Evolutionary conservation across 768 basidiomycete species (phyloP).

Genomic region (Kwoniella bestiolae): DNA sequence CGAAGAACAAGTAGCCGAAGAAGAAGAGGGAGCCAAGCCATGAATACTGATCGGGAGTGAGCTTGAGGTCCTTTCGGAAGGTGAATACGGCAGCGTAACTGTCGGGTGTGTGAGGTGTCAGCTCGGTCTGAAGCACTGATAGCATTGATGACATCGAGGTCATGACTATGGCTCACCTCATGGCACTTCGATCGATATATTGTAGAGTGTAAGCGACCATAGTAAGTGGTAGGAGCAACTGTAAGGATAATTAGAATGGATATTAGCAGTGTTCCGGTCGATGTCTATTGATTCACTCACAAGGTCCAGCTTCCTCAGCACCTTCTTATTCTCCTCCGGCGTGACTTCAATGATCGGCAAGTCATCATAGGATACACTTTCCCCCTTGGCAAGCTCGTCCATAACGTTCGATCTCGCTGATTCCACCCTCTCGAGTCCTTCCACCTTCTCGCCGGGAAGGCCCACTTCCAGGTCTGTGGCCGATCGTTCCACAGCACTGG

Average conservation of each 20-base stretch:
- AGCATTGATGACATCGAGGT: not conserved
- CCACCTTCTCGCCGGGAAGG: slow-evolving; percentile 5
- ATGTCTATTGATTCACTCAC: slow-evolving; percentile 15
- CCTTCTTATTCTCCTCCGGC: slow-evolving; percentile 26
- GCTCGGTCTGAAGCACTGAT: not conserved
- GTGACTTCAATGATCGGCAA: slow-evolving; percentile 28
- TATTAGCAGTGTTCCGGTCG: not conserved
- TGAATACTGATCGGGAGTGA: slow-evolving; percentile 33
- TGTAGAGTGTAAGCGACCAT: slow-evolving; percentile 41
- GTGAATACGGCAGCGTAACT: slow-evolving; percentile 44
- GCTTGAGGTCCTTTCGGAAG: slow-evolving; percentile 35
- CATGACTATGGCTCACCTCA: slow-evolving; percentile 28
- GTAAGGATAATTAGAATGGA: no score
- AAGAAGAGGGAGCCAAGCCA: slow-evolving; percentile 42
- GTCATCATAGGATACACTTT: slow-evolving; percentile 25
- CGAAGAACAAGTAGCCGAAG: slow-evolving; percentile 43
- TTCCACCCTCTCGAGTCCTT: slow-evolving; percentile 21
- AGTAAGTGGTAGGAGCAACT: slow-evolving; percentile 37
- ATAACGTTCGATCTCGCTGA: slow-evolving; percentile 26
- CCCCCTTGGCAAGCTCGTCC: slow-evolving; percentile 29
- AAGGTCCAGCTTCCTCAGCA: slow-evolving; percentile 37
- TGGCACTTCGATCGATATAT: slow-evolving; percentile 44
- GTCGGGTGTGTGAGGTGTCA: not conserved
- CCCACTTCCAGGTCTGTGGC: not conserved
- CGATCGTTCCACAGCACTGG: not conserved